Evolutionary conservation across 331 rosid species (phyloP).

Genomic region (Dryas integrifolia): DNA sequence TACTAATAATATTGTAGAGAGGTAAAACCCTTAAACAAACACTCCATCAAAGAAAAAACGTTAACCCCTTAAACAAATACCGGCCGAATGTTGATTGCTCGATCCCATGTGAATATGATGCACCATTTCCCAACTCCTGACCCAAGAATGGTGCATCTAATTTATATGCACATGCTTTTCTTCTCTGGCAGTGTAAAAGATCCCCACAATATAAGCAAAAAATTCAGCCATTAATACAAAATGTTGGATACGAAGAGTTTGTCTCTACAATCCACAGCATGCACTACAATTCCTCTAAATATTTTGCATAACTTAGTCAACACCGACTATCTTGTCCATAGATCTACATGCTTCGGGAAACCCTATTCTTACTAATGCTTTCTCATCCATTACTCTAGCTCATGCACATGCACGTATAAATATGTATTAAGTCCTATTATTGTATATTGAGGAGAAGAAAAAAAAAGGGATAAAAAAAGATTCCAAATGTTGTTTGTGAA

Average conservation of each 20-base stretch:
- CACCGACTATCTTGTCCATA: neutral
- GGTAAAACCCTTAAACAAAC: too few relatives aligned
- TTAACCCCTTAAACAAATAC: too few relatives aligned
- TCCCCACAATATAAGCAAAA: neutral
- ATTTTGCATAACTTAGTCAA: slow-evolving; percentile 12
- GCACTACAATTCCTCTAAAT: slow-evolving; percentile 9
- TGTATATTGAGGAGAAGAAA: too few relatives aligned
- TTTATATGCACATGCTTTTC: slow-evolving; percentile 7
- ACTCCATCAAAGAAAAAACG: too few relatives aligned
- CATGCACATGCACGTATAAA: slow-evolving; percentile 19
- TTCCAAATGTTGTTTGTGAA: too few relatives aligned
- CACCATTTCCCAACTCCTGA: too few relatives aligned
- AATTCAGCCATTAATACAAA: slow-evolving; percentile 10
- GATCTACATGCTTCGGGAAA: neutral
- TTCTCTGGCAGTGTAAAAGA: neutral
- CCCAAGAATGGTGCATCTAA: too few relatives aligned
- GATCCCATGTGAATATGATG: neutral
- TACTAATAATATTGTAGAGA: too few relatives aligned
- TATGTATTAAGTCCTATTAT: neutral
- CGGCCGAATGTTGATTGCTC: neutral
- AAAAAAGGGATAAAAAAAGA: too few relatives aligned
- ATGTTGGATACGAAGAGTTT: slow-evolving; percentile 18
- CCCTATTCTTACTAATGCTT: neutral
- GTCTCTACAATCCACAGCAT: slow-evolving; percentile 27
- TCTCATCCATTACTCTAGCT: slow-evolving; percentile 20